Base-by-base conservation (phyloP, 805 yeast genomes). In the Saccharomycopsis sp. region DNA sequence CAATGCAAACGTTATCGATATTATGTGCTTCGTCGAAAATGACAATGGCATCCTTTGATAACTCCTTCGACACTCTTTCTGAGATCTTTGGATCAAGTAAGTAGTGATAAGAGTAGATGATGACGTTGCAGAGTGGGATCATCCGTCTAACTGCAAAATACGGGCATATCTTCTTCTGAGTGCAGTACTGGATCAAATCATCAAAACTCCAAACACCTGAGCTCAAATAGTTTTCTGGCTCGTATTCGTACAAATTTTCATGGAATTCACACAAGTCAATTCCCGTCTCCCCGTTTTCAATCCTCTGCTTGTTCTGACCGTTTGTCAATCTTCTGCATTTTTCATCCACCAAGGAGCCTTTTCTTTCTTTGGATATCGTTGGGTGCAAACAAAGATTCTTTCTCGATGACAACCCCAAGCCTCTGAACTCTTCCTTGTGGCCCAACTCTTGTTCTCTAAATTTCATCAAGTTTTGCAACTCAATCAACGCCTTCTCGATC, bases 1-100 rank as follows among this genome's bases (percentile, higher is more conserved):
- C 99, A 43, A 92, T 92, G 65, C 99, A 92, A 43, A 92, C 99
- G 67, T 92, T 92, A 68, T 92, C 98, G 42, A 92, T 92, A 62
- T 92, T 92, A 60, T 92, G 99, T 36, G 98, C 98, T 64, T 92
- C 99, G 63, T 92, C 99, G 57, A 92, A 92, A 30, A 92, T 94
- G 48, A 92, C 82, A 45, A 92, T 92, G 41, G 94, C 74, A 55
- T 92, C 97, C 51, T 87, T 85, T 15, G 95, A 83, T 38, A 92
- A 71, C 55, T 92, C 97, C 48, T 71, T 75, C 4, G 96, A 87
- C 16, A 92, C 99, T 47, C 98, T 68, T 50, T 87, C 96, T 2
- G 97, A 92, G 58, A 92, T 92, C 57, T 92, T 92, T 16, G 99
- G 99, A 58, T 92, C 99, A 51, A 92, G 68, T 43, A 92, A 65